phyloP scores from a whole-genome alignment of 2,329 filamentous ascomycete species.

The Trichoderma aggressivum region DNA sequence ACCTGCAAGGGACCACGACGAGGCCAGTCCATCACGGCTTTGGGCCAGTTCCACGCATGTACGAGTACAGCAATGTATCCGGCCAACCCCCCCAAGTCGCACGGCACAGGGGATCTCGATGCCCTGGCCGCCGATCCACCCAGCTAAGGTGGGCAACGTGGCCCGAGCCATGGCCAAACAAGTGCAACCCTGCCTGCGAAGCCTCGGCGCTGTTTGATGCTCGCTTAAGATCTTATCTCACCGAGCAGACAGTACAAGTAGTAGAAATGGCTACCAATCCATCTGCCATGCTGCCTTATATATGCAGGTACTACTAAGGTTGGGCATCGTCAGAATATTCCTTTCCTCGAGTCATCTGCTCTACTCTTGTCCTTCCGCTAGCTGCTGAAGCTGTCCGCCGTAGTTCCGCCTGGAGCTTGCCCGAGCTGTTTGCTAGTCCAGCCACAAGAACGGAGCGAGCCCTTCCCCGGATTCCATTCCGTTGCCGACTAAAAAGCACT shows the following conservation, averaged over 20 bases:
- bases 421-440: conserved; percentile 10
- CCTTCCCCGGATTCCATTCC: conserved; percentile 1
- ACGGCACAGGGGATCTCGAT: background rate
- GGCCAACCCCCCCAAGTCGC: background rate
- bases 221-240: conserved; percentile 7
- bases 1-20: background rate
- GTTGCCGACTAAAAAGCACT: background rate
- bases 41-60: background rate
- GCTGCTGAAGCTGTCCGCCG: background rate
- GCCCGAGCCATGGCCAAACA: conserved; percentile 9
- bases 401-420: background rate
- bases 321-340: background rate
- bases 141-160: conserved; percentile 13
- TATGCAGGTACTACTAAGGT: background rate
- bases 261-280: background rate
- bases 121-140: conserved; percentile 4
- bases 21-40: background rate
- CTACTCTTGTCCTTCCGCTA: background rate
- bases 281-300: background rate
- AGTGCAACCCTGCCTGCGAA: conserved; percentile 3
- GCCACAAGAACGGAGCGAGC: conserved; percentile 1
- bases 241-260: background rate
- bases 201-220: background rate
- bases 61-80: background rate
- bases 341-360: background rate